Evolutionary conservation across 2,329 filamentous ascomycete species (phyloP).

Genomic region (Botrytis hyacinthi): DNA sequence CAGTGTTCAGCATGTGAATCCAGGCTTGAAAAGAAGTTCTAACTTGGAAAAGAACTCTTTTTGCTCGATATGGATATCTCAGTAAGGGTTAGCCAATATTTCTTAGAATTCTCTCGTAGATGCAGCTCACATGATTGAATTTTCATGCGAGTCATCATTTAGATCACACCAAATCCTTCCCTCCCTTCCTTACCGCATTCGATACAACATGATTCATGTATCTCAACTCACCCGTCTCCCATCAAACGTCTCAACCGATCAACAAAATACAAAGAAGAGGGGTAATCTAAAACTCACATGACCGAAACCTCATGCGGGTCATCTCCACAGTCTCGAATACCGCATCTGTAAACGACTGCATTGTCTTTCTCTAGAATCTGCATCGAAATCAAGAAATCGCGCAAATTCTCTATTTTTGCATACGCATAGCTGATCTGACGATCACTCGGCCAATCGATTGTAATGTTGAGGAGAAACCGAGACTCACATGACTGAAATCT

Average conservation of each 20-base stretch:
- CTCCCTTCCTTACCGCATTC: not conserved
- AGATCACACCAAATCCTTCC: not conserved
- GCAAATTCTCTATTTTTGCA: not conserved
- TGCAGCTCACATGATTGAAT: not conserved
- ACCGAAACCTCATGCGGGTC: constrained; percentile 6
- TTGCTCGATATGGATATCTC: not conserved
- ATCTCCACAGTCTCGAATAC: not conserved
- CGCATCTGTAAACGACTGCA: not conserved
- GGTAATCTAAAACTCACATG: constrained; percentile 9
- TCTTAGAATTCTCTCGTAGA: not conserved
- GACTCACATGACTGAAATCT: constrained; percentile 11
- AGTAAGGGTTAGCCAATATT: not conserved
- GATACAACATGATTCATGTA: not conserved
- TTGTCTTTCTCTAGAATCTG: not conserved
- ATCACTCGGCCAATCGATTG: not conserved
- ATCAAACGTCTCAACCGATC: not conserved
- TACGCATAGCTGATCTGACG: not conserved
- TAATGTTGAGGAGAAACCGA: not conserved
- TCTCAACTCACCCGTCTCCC: not conserved
- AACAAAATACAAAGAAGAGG: not conserved
- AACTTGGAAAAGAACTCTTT: not conserved
- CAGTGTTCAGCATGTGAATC: not conserved
- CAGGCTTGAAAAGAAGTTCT: not conserved
- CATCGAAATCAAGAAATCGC: not conserved
- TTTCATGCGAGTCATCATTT: not conserved